Evolutionary conservation across 768 basidiomycete genomes (phyloP), one percentile per base, ranked within the genome.

Genomic region (Sporobolomyces phaffii): DNA sequence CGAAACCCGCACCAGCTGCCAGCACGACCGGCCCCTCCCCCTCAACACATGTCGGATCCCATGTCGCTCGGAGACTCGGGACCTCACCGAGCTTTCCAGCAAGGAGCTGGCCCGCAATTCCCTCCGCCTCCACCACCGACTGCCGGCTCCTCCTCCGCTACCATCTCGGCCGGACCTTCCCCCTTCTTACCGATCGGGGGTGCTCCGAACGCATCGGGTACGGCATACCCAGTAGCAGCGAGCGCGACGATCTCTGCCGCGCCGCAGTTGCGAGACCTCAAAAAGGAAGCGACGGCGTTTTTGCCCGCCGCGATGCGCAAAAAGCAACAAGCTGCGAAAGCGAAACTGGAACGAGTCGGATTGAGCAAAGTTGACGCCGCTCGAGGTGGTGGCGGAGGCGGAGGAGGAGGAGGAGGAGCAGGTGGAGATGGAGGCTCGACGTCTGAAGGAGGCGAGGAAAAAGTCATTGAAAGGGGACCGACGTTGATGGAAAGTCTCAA

Each of bases 241-340:
- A 47, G 22, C 22, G 90, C 89, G 2, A 88, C 84, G 3, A 86
- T 97, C 57, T 86, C 84, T 26, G 91, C 92, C 3, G 90, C 81
- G 49, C 91, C 96, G 6, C 83, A 91, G 75, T 78, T 99, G 56
- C 88, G 94, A 18, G 91, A 99, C 78, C 81, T 98, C 67, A 91
- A 92, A 80, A 92, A 91, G 78, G 96, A 99, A 77, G 88, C 89
- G 13, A 94, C 91, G 1, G 85, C 89, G 0, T 98, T 99, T 74
- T 84, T 97, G 6, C 96, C 96, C 5, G 76, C 86, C 2, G 81
- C 87, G 5, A 72, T 75, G 77, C 84, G 89, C 51, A 91, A 88
- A 78, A 87, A 83, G 65, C 57, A 71, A 6, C 62, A 57, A 15
- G 59, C 62, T 18, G 48, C 62, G 26, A 54, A 64, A 50, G 53